Evolutionary conservation across 2,329 filamentous ascomycete genomes (phyloP), one percentile per base, ranked within the genome.

Genomic region (Elsinoe australis): DNA sequence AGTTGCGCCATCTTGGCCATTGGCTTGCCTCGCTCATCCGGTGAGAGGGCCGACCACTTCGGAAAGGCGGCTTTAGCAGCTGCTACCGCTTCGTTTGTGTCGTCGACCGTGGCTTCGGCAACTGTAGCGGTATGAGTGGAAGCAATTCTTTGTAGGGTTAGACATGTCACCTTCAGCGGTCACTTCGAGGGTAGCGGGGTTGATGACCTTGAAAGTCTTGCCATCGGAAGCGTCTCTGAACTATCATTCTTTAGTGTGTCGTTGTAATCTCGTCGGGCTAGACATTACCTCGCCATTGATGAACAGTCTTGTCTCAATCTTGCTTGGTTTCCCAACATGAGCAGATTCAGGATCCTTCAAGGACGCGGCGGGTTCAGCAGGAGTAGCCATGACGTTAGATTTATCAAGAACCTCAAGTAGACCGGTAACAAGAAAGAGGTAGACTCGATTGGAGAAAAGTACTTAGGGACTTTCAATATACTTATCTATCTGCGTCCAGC

Each of bases 201-300:
- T 73, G 52, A 64, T 62, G 12, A 74, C 54, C 3, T 68, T 58
- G 52, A 75, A 72, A 0, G 67, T 74, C 52, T 66, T 64, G 12
- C 63, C 60, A 55, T 69, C 64, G 10, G 69, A 73, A 1, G 71
- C 65, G n/a, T 65, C 60, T 21, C 69, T 64, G 54, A 73, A 71
- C 68, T 61, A 21, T 3, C 5, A 12, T 15, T 2, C 15, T 15
- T 50, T 12, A 49, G 39, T 22, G 9, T 3, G 10, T 5, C 1
- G 22, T 47, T 24, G 17, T 5, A 17, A 7, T 10, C 17, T 24
- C 22, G 12, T 9, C 19, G 7, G 3, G 26, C 4, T 35, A 3
- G 6, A 14, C 17, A 31, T 29, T 56, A 71, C 70, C 61, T 71
- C 66, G 56, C 72, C 71, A 56, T 76, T 72, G 59, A 76, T 75